Percentiles rank a stretch among this genome's conserved stretches.
Evolutionary conservation across 148 eudicot genomes (phyloP).

Genomic region (Tetragonia tetragonoides): DNA sequence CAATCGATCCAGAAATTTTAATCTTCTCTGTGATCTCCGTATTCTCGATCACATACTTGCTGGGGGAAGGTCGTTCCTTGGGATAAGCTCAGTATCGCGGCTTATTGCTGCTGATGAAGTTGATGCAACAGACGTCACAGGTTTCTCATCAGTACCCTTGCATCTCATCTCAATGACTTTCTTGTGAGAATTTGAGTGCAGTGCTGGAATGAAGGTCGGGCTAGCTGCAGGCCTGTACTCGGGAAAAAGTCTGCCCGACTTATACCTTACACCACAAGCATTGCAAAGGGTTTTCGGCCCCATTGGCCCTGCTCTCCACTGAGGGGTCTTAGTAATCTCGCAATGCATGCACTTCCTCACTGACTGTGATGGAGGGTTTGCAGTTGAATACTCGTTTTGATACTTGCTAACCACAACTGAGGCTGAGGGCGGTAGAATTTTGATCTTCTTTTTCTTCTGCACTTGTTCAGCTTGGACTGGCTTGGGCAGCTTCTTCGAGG

Average conservation of each 20-base stretch:
- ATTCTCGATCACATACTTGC: background rate
- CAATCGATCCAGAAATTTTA: background rate
- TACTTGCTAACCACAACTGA: background rate
- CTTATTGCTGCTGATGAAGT: background rate
- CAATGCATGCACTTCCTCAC: conserved; percentile 90
- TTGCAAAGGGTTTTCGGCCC: conserved; percentile 95
- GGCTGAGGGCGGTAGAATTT: conserved; percentile 33
- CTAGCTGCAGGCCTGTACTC: conserved; percentile 97
- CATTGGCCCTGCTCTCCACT: conserved; percentile 95
- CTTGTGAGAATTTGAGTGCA: conserved; percentile 97
- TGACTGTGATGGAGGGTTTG: conserved; percentile 28
- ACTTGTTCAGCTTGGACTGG: conserved; percentile 21
- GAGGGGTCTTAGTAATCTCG: conserved; percentile 92
- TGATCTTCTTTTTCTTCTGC: conserved; percentile 63
- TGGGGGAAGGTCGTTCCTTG: too few relatives aligned
- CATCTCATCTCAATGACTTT: conserved; percentile 88
- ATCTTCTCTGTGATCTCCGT: background rate
- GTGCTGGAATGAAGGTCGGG: conserved; percentile 70
- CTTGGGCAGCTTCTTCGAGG: conserved; percentile 33
- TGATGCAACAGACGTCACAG: background rate
- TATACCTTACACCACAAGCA: conserved; percentile 94
- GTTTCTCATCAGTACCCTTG: conserved; percentile 13
- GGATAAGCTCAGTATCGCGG: too few relatives aligned
- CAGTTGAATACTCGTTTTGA: conserved; percentile 18
- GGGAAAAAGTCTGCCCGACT: conserved; percentile 86